phyloP scores from a whole-genome alignment of 2,329 filamentous ascomycete genomes.

The Cladophialophora chaetospira region DNA sequence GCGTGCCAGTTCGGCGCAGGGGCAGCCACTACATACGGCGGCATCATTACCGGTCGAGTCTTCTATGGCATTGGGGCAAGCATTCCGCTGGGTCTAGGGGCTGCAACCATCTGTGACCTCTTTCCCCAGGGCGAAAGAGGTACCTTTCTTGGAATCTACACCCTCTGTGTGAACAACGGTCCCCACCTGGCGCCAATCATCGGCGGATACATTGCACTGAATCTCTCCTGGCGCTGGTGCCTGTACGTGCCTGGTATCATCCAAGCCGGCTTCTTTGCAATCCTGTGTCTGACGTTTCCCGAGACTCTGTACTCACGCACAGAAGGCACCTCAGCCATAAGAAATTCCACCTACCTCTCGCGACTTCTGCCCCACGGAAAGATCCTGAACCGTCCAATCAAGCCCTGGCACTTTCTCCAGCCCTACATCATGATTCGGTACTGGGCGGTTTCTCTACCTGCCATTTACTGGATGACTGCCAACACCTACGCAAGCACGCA shows the following conservation, averaged over 20 bases:
- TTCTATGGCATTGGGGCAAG: neutral
- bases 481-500: conserved; percentile 3
- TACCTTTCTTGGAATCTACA: conserved; percentile 7
- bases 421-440: conserved; percentile 5
- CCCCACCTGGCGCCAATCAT: conserved; percentile 3
- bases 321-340: neutral
- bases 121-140: conserved; percentile 4
- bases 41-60: conserved; percentile 1
- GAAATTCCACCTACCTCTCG: neutral
- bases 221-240: conserved; percentile 7
- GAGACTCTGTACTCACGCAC: conserved; percentile 4
- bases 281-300: neutral
- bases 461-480: conserved; percentile 1
- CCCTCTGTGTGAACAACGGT: conserved; percentile 3
- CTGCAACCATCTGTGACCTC: conserved; percentile 2
- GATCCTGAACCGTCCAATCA: neutral
- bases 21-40: neutral
- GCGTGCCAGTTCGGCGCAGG: neutral
- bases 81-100: conserved; percentile 5
- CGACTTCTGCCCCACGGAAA: neutral
- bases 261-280: neutral
- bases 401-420: conserved; percentile 1
- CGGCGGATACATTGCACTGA: conserved; percentile 1
- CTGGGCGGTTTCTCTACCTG: conserved; percentile 2
- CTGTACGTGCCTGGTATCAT: conserved; percentile 2